Base-by-base conservation (phyloP, 345 rosid species). In the Nasturtium officinale region DNA sequence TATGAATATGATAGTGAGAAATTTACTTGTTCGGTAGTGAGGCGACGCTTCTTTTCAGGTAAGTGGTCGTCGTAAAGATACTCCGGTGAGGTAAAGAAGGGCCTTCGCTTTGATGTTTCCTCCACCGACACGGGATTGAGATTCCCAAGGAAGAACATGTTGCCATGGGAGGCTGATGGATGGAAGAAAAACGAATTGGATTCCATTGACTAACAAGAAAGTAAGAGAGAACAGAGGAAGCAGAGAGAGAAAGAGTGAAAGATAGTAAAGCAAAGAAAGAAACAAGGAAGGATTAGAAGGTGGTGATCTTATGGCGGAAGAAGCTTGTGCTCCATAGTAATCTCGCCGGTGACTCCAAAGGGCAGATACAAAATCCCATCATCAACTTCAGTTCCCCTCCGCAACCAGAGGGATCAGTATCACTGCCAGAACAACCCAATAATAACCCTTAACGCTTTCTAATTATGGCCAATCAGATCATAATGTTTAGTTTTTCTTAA, bases 291-390 rank as follows among this genome's bases (percentile, higher is more conserved):
- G 50, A 55, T 80, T 85, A 90, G 79, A 93, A 90, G 72, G 89
- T 83, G 86, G 87, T 87, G 66, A 84, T 83, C 98, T 93, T 93
- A 80, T 93, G 98, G 68, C 98, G 98, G 63, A 93, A 93, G 86
- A 93, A 93, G 81, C 98, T 93, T 0, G 98, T 90, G 50, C 85
- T 93, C 98, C 98, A 93, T 40, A 93, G 83, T 67, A 90, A 71
- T 89, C 97, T 93, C 59, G 96, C 92, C 61, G 98, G 96, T 45
- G 87, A 84, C 59, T 83, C 94, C 68, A 93, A 71, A 35, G 92
- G 96, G 48, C 90, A 90, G 43, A 87, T 81, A 66, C 92, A 89
- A 85, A 73, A 83, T 78, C 97, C 98, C 98, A 93, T 93, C 92
- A 88, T 75, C 6, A 70, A 60, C 56, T 2, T 2, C 79, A 21